A percentile compares a stretch with the other conserved stretches of the same genome.
These are phyloP conservation scores for Trichoderma guizhouense DNA, from an alignment of 2,329 filamentous ascomycete species.

Conservation along the genomic window DNA sequence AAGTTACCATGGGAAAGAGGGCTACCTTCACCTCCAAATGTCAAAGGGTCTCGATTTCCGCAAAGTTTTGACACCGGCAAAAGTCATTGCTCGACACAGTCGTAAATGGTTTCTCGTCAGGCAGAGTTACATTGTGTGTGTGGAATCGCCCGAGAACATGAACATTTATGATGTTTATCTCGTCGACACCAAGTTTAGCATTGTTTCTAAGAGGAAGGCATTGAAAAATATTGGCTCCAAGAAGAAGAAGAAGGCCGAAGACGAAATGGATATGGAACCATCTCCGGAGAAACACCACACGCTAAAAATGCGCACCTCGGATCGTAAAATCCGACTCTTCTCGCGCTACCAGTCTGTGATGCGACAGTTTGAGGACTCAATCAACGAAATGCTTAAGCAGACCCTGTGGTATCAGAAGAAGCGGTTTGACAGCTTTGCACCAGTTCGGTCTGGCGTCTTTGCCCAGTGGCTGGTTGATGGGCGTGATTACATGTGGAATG, in stretches of 20 bases:
- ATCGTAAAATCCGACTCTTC: slow-evolving; percentile 86
- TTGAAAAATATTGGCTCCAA: slow-evolving; percentile 53
- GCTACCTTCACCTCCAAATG: slow-evolving; percentile 86
- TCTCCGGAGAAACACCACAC: slow-evolving; percentile 67
- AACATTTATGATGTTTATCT: slow-evolving; percentile 98
- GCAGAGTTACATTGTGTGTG: slow-evolving; percentile 95
- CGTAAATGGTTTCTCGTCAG: slow-evolving; percentile 98
- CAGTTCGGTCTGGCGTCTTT: slow-evolving; percentile 79
- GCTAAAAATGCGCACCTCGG: slow-evolving; percentile 83
- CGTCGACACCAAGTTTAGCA: slow-evolving; percentile 83
- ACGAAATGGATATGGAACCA: slow-evolving; percentile 40
- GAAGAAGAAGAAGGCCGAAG: slow-evolving; percentile 54
- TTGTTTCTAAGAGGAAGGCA: slow-evolving; percentile 68
- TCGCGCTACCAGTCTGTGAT: slow-evolving; percentile 87
- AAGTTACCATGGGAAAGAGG: slow-evolving; percentile 97
- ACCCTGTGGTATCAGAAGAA: slow-evolving; percentile 82
- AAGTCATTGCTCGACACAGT: slow-evolving; percentile 77
- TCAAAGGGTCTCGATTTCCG: slow-evolving; percentile 85
- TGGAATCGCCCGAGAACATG: slow-evolving; percentile 98
- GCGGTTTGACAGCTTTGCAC: slow-evolving; percentile 90
- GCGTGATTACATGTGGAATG: slow-evolving; percentile 99
- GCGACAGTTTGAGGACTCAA: slow-evolving; percentile 90
- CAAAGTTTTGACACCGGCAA: slow-evolving; percentile 71
- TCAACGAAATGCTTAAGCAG: slow-evolving; percentile 76
- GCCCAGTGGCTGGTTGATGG: slow-evolving; percentile 97